Conservation (phyloP, 306 rosid genomes). For the Trichosanthes cucumerina region DNA sequence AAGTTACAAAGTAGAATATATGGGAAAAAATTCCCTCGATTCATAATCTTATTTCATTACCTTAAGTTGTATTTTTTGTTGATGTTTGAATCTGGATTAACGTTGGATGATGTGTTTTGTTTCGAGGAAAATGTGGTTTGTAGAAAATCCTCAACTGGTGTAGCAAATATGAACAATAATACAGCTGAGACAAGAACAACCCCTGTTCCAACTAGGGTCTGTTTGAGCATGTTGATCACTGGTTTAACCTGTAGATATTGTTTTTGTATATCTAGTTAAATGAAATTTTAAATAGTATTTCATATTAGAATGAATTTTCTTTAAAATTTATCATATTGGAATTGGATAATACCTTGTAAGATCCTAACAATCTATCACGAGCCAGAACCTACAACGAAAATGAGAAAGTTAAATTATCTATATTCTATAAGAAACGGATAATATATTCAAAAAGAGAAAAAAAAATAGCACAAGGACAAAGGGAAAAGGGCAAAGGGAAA, state of each 20-base stretch:
- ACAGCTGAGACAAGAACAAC: slow-evolving; percentile 77
- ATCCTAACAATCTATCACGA: slow-evolving; percentile 89
- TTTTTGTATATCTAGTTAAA: not conserved
- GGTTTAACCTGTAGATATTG: slow-evolving; percentile 64
- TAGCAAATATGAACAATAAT: slow-evolving; percentile 64
- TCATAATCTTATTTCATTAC: slow-evolving; percentile 11
- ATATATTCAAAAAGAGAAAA: not conserved
- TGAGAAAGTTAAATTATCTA: not conserved
- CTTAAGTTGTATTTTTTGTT: slow-evolving; percentile 54
- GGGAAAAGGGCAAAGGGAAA: no score
- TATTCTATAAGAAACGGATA: not conserved
- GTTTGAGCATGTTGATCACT: slow-evolving; percentile 77
- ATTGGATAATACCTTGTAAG: slow-evolving; percentile 66
- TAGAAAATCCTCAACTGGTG: slow-evolving; percentile 67
- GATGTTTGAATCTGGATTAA: slow-evolving; percentile 31
- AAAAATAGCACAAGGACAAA: no score
- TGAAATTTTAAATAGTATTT: not conserved
- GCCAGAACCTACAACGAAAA: slow-evolving; percentile 62
- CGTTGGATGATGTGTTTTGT: slow-evolving; percentile 27
- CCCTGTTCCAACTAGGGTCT: slow-evolving; percentile 91
- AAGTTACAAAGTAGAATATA: not conserved
- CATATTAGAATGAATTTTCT: not conserved
- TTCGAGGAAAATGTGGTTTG: slow-evolving; percentile 36
- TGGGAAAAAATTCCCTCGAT: not conserved
- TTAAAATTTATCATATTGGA: not conserved